These are phyloP conservation scores for Neostapfia colusana DNA, from an alignment of 176 grass and related monocot genomes.

Conservation along the genomic window DNA sequence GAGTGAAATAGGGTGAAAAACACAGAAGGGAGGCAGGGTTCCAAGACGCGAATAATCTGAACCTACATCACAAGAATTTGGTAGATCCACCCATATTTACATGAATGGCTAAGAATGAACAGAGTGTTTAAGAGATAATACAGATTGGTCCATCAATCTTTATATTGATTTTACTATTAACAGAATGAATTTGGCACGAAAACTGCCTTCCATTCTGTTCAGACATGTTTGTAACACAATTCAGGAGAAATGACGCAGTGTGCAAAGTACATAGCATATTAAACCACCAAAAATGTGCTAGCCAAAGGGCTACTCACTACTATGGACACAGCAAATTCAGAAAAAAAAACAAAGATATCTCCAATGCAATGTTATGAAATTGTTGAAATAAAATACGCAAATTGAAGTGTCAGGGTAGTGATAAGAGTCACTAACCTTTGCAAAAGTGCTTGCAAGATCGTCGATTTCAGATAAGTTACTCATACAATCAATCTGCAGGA, in stretches of 20 bases:
- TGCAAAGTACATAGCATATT: constrained; percentile 23
- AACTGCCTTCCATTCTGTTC: not conserved
- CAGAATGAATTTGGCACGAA: constrained; percentile 9
- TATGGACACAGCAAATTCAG: constrained; percentile 28
- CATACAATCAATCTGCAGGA: constrained; percentile 68
- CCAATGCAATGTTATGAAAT: not conserved
- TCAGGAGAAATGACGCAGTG: not conserved
- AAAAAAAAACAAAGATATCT: not conserved
- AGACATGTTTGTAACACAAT: constrained; percentile 17
- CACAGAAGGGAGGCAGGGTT: not conserved
- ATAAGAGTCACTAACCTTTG: constrained; percentile 60
- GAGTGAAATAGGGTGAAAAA: too few relatives aligned
- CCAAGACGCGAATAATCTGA: not conserved
- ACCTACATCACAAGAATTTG: constrained; percentile 4
- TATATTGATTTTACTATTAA: not conserved
- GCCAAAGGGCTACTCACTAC: constrained; percentile 5
- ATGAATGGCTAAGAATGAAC: constrained; percentile 10
- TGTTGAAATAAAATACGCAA: not conserved
- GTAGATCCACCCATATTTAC: not conserved
- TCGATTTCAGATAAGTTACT: constrained; percentile 83
- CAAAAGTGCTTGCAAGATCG: constrained; percentile 91
- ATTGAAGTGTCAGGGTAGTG: constrained; percentile 17
- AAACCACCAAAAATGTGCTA: constrained; percentile 13
- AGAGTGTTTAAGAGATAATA: not conserved
- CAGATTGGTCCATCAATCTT: not conserved